A percentile compares a stretch with the other conserved stretches of the same genome.
These are phyloP conservation scores for Suhomyces tanzawaensis DNA, from an alignment of 805 yeast genomes.

Conservation along the genomic window DNA sequence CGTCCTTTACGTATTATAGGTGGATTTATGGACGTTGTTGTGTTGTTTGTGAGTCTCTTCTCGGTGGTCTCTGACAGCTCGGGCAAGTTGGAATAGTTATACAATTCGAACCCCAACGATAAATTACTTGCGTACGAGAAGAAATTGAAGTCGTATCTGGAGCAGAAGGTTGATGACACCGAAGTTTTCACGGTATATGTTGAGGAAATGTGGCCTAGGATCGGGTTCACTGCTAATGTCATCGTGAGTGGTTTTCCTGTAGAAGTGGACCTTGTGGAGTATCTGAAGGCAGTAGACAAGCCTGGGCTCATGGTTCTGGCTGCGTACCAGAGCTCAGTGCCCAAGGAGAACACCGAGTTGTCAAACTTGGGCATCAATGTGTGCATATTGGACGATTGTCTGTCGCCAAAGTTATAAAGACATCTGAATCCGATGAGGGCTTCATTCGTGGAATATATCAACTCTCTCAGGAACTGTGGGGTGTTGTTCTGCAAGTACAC, in stretches of 20 bases:
- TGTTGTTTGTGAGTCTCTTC: too few relatives aligned
- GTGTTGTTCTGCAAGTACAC: slow-evolving; percentile 68
- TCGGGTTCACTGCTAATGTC: slow-evolving; percentile 83
- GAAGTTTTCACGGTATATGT: slow-evolving; percentile 85
- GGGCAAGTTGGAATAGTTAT: slow-evolving; percentile 40
- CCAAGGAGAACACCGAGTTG: slow-evolving; percentile 67
- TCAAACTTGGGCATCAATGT: slow-evolving; percentile 41
- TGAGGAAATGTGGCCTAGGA: slow-evolving; percentile 84
- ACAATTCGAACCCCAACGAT: slow-evolving; percentile 81
- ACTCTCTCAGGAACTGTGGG: slow-evolving; percentile 65
- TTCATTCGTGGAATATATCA: slow-evolving; percentile 80
- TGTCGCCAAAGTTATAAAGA: slow-evolving; percentile 59
- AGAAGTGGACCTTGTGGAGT: slow-evolving; percentile 79
- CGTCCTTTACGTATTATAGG: too few relatives aligned
- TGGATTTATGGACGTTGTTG: too few relatives aligned
- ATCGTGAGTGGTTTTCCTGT: slow-evolving; percentile 89
- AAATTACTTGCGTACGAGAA: slow-evolving; percentile 88
- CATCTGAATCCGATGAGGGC: slow-evolving; percentile 78
- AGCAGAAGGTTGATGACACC: slow-evolving; percentile 69
- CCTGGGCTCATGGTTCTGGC: slow-evolving; percentile 85
- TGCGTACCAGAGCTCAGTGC: slow-evolving; percentile 89
- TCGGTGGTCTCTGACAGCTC: not conserved
- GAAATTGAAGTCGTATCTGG: slow-evolving; percentile 84
- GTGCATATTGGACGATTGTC: slow-evolving; percentile 8
- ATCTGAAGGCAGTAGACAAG: slow-evolving; percentile 77